These are phyloP conservation scores for Tolypocladium tundrense DNA, from an alignment of 2,329 filamentous ascomycete species.

Conservation along the genomic window DNA sequence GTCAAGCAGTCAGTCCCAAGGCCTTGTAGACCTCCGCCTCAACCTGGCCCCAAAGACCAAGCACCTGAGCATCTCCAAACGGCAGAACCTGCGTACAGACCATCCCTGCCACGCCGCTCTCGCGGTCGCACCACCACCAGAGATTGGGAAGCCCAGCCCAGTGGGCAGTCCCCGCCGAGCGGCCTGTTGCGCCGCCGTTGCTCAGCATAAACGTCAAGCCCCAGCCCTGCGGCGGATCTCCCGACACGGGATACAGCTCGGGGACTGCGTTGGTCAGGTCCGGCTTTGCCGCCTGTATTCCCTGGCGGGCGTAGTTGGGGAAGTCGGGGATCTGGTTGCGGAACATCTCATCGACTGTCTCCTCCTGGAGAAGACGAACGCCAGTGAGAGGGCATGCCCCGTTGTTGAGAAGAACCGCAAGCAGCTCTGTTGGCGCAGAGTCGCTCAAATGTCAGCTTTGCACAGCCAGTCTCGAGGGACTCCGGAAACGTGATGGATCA, in stretches of 20 bases:
- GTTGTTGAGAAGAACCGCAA: conserved; percentile 53
- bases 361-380: conserved; percentile 38
- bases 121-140: conserved; percentile 54
- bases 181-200: conserved; percentile 35
- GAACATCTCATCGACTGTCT: conserved; percentile 55
- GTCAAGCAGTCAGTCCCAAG: not conserved
- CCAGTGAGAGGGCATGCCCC: conserved; percentile 49
- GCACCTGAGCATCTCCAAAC: conserved; percentile 32
- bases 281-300: conserved; percentile 35
- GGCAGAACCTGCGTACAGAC: conserved; percentile 40
- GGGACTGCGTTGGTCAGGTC: conserved; percentile 34
- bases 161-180: conserved; percentile 36
- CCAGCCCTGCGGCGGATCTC: conserved; percentile 51
- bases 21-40: conserved; percentile 26
- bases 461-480: not conserved
- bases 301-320: conserved; percentile 39
- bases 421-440: conserved; percentile 32
- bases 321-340: conserved; percentile 49
- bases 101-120: conserved; percentile 46
- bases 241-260: conserved; percentile 37
- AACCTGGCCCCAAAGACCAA: conserved; percentile 27
- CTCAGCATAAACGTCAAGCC: conserved; percentile 49
- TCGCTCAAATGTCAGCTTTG: not conserved
- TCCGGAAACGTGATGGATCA: not conserved
- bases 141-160: conserved; percentile 53